Percentiles rank a stretch among this genome's conserved stretches.
These are phyloP conservation scores for Apostasia ramifera DNA, from an alignment of 106 monocot genomes.

Conservation along the genomic window DNA sequence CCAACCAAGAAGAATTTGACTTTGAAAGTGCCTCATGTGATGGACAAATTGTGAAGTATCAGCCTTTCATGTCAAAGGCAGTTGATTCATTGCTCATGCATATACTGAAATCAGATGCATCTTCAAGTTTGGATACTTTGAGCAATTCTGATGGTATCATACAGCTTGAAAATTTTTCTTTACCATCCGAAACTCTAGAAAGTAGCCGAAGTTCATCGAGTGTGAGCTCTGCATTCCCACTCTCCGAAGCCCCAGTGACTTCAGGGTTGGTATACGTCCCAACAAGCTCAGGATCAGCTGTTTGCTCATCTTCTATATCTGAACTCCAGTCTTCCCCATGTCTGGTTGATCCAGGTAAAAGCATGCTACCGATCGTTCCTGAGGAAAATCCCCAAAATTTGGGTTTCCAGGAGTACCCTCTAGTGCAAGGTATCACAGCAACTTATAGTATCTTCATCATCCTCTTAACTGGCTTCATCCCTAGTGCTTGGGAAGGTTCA, in stretches of 20 bases:
- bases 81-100: constrained; percentile 39
- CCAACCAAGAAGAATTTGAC: constrained; percentile 17
- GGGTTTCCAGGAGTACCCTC: constrained; percentile 6
- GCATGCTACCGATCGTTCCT: constrained; percentile 9
- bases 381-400: constrained; percentile 7
- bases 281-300: constrained; percentile 17
- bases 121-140: constrained; percentile 22
- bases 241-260: constrained; percentile 22
- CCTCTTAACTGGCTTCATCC: no score
- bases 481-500: no score
- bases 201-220: constrained; percentile 17
- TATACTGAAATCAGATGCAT: constrained; percentile 23
- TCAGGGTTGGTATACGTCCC: constrained; percentile 17
- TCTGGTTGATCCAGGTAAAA: background rate
- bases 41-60: constrained; percentile 26
- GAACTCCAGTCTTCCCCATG: constrained; percentile 18
- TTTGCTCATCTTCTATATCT: constrained; percentile 17
- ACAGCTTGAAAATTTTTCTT: constrained; percentile 16
- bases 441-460: no score
- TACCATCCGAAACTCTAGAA: constrained; percentile 8
- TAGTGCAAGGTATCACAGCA: constrained; percentile 5
- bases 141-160: constrained; percentile 18
- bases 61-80: constrained; percentile 27
- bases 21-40: constrained; percentile 12
- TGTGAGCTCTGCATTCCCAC: constrained; percentile 21